Conservation (phyloP, 345 rosid genomes). For the Gynandropsis gynandra region DNA sequence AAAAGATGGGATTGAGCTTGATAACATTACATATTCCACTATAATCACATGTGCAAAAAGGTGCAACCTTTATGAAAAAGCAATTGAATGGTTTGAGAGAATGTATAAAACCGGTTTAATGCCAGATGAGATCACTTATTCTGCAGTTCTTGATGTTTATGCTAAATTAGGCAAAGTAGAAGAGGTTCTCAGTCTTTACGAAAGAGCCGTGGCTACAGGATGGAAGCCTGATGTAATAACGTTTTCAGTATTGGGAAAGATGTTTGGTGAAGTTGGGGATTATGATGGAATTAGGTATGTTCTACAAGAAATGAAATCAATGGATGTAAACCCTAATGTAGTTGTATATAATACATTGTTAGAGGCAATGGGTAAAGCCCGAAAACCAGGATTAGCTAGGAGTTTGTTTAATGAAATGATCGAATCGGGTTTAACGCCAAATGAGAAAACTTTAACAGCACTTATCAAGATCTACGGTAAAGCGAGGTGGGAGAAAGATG, state of each 20-base stretch:
- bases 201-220: conserved; percentile 89
- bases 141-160: conserved; percentile 77
- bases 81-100: conserved; percentile 88
- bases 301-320: conserved; percentile 68
- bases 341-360: conserved; percentile 79
- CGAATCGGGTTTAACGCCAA: conserved; percentile 58
- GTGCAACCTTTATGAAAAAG: conserved; percentile 61
- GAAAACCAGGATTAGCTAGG: conserved; percentile 86
- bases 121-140: conserved; percentile 96
- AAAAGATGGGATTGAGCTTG: conserved; percentile 60
- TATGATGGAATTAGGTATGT: conserved; percentile 91
- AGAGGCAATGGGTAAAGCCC: conserved; percentile 84
- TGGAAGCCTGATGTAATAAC: conserved; percentile 84
- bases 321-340: conserved; percentile 74
- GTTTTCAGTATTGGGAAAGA: conserved; percentile 74
- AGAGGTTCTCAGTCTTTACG: conserved; percentile 82
- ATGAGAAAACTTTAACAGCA: conserved; percentile 75
- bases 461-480: conserved; percentile 81
- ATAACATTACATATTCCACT: conserved; percentile 94
- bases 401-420: conserved; percentile 75
- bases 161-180: conserved; percentile 73
- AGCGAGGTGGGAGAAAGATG: conserved; percentile 88
- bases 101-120: conserved; percentile 87
- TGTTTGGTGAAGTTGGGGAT: conserved; percentile 90
- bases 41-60: conserved; percentile 84